Conservation (phyloP, 257 asterid genomes). For the Marsdenia floribunda region DNA sequence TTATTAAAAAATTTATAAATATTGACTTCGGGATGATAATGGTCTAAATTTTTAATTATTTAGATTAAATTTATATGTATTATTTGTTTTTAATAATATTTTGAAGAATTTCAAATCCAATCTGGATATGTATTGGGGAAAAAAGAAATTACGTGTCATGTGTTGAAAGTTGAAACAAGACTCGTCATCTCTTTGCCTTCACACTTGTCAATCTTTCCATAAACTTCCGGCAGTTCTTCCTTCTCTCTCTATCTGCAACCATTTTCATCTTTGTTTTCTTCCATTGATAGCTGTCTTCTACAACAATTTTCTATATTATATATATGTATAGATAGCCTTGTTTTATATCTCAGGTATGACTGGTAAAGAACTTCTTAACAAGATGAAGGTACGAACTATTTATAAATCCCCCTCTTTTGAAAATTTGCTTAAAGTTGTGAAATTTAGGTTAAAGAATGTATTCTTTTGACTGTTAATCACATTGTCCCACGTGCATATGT, state of each 20-base stretch:
- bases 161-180: background rate
- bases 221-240: no score
- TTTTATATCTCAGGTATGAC: constrained; percentile 27
- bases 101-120: no score
- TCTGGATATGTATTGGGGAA: no score
- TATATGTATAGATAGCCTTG: no score
- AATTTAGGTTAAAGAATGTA: background rate
- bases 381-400: constrained; percentile 53
- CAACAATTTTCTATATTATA: no score
- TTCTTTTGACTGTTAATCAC: background rate
- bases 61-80: no score
- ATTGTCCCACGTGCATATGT: constrained; percentile 7
- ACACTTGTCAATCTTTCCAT: background rate
- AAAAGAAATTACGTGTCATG: constrained; percentile 4
- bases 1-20: no score
- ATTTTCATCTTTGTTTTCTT: background rate
- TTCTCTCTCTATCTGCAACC: background rate
- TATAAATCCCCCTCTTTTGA: background rate
- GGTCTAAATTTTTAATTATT: no score
- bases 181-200: background rate
- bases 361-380: constrained; percentile 49
- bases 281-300: background rate
- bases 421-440: background rate
- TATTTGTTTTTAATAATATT: no score
- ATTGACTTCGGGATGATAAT: no score